phyloP scores from a whole-genome alignment of 2,329 filamentous ascomycete genomes.

The Penicillium occitanis region DNA sequence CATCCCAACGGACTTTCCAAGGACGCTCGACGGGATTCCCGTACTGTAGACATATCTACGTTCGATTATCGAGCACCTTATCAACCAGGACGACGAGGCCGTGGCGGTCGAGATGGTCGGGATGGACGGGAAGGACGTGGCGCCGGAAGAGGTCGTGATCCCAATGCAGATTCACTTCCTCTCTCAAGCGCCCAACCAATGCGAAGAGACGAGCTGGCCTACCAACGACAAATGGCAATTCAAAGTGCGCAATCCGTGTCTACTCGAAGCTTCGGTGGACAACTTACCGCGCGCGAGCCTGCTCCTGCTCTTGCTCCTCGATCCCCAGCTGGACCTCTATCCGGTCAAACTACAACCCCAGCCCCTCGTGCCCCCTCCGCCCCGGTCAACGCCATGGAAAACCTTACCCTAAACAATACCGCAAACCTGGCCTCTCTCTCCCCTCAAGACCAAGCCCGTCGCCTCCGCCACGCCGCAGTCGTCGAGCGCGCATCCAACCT shows the following conservation, averaged over 20 bases:
- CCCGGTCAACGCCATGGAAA: slow-evolving; percentile 48
- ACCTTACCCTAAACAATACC: slow-evolving; percentile 50
- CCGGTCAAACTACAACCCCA: slow-evolving; percentile 30
- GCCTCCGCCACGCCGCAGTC: slow-evolving; percentile 77
- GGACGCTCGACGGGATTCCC: slow-evolving; percentile 76
- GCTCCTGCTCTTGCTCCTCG: slow-evolving; percentile 43
- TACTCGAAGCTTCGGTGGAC: slow-evolving; percentile 79
- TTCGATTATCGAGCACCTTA: slow-evolving; percentile 80
- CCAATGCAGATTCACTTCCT: slow-evolving; percentile 78
- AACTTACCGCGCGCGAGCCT: slow-evolving; percentile 61
- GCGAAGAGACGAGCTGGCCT: slow-evolving; percentile 82
- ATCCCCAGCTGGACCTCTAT: slow-evolving; percentile 42
- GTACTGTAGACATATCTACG: slow-evolving; percentile 79
- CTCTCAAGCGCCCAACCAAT: slow-evolving; percentile 75
- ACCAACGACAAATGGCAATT: slow-evolving; percentile 87
- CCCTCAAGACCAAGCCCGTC: slow-evolving; percentile 76
- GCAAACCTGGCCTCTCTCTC: slow-evolving; percentile 49
- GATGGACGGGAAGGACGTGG: slow-evolving; percentile 59
- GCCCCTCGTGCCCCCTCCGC: slow-evolving; percentile 28
- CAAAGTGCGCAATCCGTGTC: slow-evolving; percentile 81
- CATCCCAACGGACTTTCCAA: slow-evolving; percentile 82
- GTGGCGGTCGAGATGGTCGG: slow-evolving; percentile 43
- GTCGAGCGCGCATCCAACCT: slow-evolving; percentile 81
- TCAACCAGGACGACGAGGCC: slow-evolving; percentile 51
- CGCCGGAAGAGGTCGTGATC: slow-evolving; percentile 73